Base-by-base conservation (phyloP, 371 early-diverging fungal genomes). In the Dinochytrium kinnereticum region DNA sequence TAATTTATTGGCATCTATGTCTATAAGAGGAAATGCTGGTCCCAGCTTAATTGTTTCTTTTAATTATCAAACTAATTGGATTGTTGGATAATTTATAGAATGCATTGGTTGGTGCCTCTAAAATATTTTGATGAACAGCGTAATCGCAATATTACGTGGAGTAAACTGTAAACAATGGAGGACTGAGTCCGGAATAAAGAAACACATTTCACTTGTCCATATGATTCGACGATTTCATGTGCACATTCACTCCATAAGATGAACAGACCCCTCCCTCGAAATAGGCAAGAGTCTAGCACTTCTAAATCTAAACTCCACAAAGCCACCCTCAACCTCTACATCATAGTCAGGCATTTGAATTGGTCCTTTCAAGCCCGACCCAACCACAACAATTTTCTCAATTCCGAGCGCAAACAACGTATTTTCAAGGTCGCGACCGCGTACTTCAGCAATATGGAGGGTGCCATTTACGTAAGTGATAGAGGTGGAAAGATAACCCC, bases 401-500 rank as follows among this genome's bases (percentile, higher is more conserved):
- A 61, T 61, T 3, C 36, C 36, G 24, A 61, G 61, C 28, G 61
- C 3, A 61, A 61, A 61, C 13, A 31, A 3, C 30, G 7, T 7
- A 5, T 5, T 24, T 10, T 61, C 24, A 13, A 61, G 37, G 61
- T 61, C 24, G 10, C 36, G 61, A 2, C 34, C 30, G 5, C 15
- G 36, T 13, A 61, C 61, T 33, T 7, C n/a, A 17, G 15, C 7
- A 24, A 44, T 30, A 40, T n/a, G 30, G 28, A 40, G 28, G 3
- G 34, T 19, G 26, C 64, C 64, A 36, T 37, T 37, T 3, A 13
- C 19, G 64, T 64, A 64, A 24, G 34, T 24, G 13, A 64, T 21
- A 2, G 2, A 2, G 44, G 44, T n/a, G 17, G 33, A 37, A 55
- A 91, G 77, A 80, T 87, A 93, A 17, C 82, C 86, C 0, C 92